Percentiles rank a stretch among this genome's conserved stretches.
Evolutionary conservation across 495 filamentous ascomycete species (phyloP).

Genomic region (Xylaria scruposa): DNA sequence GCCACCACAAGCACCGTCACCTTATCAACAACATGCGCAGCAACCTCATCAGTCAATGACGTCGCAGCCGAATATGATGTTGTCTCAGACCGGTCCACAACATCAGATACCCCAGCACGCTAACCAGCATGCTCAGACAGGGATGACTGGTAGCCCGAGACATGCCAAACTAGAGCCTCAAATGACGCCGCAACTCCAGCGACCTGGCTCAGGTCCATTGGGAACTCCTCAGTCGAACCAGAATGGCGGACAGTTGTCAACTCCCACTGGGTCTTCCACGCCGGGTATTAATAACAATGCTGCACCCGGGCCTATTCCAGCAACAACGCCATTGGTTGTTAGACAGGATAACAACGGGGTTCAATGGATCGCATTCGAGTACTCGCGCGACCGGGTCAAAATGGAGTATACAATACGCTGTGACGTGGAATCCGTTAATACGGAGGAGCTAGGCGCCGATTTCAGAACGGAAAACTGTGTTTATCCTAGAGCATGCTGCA

Average conservation of each 20-base stretch:
- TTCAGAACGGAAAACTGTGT: constrained; percentile 99
- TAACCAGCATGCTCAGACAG: constrained; percentile 54
- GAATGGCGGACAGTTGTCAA: constrained; percentile 62
- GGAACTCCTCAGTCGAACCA: constrained; percentile 52
- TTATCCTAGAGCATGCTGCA: constrained; percentile 92
- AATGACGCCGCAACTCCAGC: constrained; percentile 62
- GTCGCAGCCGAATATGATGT: constrained; percentile 62
- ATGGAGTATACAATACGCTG: constrained; percentile 99
- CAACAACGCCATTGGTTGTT: constrained; percentile 93
- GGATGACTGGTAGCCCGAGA: constrained; percentile 68
- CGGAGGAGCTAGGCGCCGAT: constrained; percentile 80
- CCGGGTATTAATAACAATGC: constrained; percentile 79
- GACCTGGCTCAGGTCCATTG: constrained; percentile 62
- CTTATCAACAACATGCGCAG: constrained; percentile 77
- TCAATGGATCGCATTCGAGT: constrained; percentile 99
- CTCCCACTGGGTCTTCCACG: constrained; percentile 47
- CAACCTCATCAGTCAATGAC: constrained; percentile 70
- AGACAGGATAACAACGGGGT: constrained; percentile 96
- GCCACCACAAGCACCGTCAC: constrained; percentile 67
- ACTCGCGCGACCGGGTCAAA: constrained; percentile 96
- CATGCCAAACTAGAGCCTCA: constrained; percentile 66
- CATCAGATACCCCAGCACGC: constrained; percentile 57
- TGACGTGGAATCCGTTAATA: constrained; percentile 95
- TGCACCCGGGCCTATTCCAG: constrained; percentile 97
- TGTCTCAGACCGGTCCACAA: constrained; percentile 61